phyloP scores from a whole-genome alignment of 495 filamentous ascomycete genomes.

The Xylaria scruposa region DNA sequence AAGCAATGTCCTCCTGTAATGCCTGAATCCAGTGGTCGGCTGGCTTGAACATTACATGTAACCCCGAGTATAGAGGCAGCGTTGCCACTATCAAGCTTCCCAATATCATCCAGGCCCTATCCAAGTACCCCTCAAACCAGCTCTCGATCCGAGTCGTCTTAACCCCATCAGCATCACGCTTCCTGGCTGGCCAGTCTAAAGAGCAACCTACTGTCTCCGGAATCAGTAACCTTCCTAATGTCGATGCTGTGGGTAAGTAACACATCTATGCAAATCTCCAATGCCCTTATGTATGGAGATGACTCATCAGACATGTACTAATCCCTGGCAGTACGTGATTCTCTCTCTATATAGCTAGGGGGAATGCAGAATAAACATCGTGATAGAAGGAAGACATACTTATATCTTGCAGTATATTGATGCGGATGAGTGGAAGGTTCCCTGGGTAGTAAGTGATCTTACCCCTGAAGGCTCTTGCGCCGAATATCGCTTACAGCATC shows the following conservation, averaged over 20 bases:
- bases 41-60: conserved; percentile 9
- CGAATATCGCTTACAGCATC: conserved; percentile 5
- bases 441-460: conserved; percentile 58
- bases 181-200: conserved; percentile 69
- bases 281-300: not conserved
- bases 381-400: not conserved
- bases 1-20: conserved; percentile 38
- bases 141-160: conserved; percentile 82
- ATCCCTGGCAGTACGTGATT: conserved; percentile 4
- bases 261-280: not conserved
- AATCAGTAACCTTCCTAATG: conserved; percentile 57
- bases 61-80: conserved; percentile 39
- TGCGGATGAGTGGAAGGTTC: conserved; percentile 77
- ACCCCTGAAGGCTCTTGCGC: not conserved
- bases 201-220: conserved; percentile 70
- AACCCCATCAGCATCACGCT: conserved; percentile 71
- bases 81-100: conserved; percentile 94
- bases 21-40: not conserved
- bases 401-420: conserved; percentile 62
- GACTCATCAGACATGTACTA: not conserved
- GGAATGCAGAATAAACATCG: not conserved
- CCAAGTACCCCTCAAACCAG: conserved; percentile 48
- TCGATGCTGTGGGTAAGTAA: conserved; percentile 64
- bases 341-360: not conserved
- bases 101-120: conserved; percentile 67